These are phyloP conservation scores for Arachis hypogaea DNA, from an alignment of 306 rosid genomes.

Conservation along the genomic window DNA sequence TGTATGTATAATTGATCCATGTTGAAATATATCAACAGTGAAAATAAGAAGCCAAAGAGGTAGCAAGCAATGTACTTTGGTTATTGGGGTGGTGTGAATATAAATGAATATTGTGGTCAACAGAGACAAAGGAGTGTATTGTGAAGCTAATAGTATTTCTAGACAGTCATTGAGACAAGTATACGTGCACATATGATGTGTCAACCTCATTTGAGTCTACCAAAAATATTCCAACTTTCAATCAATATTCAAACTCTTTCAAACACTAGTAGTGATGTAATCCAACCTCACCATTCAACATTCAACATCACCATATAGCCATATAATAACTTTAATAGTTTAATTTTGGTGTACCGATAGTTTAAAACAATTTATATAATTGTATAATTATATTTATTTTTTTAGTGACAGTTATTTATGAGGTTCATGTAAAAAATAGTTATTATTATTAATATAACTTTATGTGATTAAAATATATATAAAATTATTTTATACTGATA, in stretches of 20 bases:
- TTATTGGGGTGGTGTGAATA: not conserved
- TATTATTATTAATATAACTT: too few species aligned
- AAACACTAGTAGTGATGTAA: not conserved
- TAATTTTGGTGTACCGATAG: too few species aligned
- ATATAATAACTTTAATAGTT: too few species aligned
- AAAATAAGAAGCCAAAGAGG: not conserved
- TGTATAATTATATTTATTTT: too few species aligned
- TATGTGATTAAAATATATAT: too few species aligned
- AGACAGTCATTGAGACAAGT: slow-evolving; percentile 42
- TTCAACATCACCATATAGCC: too few species aligned
- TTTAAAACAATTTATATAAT: too few species aligned
- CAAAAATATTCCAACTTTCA: slow-evolving; percentile 38
- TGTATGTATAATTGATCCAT: too few species aligned
- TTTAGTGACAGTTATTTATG: too few species aligned
- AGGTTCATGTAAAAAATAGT: too few species aligned
- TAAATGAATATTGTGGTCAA: slow-evolving; percentile 33
- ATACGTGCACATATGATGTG: slow-evolving; percentile 46
- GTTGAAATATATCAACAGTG: too few species aligned
- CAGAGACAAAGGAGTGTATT: slow-evolving; percentile 44
- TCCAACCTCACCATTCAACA: not conserved
- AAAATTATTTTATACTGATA: too few species aligned
- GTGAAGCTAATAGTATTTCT: slow-evolving; percentile 39
- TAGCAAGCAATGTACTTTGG: slow-evolving; percentile 37
- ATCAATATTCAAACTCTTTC: not conserved
- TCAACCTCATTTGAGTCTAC: slow-evolving; percentile 48